These are phyloP conservation scores for Mrakia gelida DNA, from an alignment of 768 basidiomycete genomes.

Conservation along the genomic window DNA sequence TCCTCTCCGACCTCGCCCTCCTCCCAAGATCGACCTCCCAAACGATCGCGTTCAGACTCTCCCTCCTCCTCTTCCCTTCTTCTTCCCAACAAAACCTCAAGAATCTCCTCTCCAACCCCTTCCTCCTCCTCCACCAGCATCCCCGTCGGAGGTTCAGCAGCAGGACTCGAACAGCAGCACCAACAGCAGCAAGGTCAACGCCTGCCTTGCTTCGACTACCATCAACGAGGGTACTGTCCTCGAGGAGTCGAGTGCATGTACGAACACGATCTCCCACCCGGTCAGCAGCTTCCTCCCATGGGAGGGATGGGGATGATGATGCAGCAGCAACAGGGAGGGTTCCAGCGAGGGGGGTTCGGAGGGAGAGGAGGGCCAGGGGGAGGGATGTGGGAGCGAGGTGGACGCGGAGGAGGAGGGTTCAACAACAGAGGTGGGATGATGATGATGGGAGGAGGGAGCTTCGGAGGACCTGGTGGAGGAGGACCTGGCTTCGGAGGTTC, in stretches of 20 bases:
- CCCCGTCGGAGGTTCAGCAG: not conserved
- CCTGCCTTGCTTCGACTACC: constrained; percentile 22
- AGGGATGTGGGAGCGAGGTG: constrained; percentile 28
- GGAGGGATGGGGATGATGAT: constrained; percentile 33
- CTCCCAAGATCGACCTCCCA: not conserved
- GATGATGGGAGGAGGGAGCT: too few relatives aligned
- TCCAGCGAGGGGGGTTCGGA: constrained; percentile 35
- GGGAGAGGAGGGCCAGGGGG: constrained; percentile 48
- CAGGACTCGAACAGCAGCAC: not conserved
- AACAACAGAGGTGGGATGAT: not conserved
- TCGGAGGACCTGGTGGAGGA: constrained; percentile 45
- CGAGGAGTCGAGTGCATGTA: constrained; percentile 85
- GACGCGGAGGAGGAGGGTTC: constrained; percentile 45
- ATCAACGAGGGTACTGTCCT: constrained; percentile 82
- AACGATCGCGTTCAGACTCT: constrained; percentile 18
- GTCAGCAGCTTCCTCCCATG: constrained; percentile 33
- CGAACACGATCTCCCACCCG: constrained; percentile 62
- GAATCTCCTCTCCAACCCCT: not conserved
- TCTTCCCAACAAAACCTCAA: not conserved
- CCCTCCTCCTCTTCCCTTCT: not conserved
- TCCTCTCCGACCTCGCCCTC: not conserved
- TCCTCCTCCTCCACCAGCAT: not conserved
- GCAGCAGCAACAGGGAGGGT: constrained; percentile 8
- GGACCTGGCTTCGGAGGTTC: constrained; percentile 50
- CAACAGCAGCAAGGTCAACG: not conserved